A percentile compares a stretch with the other conserved stretches of the same genome.
phyloP scores from a whole-genome alignment of 2,329 filamentous ascomycete species.

The Arthrobotrys pseudoclavata region DNA sequence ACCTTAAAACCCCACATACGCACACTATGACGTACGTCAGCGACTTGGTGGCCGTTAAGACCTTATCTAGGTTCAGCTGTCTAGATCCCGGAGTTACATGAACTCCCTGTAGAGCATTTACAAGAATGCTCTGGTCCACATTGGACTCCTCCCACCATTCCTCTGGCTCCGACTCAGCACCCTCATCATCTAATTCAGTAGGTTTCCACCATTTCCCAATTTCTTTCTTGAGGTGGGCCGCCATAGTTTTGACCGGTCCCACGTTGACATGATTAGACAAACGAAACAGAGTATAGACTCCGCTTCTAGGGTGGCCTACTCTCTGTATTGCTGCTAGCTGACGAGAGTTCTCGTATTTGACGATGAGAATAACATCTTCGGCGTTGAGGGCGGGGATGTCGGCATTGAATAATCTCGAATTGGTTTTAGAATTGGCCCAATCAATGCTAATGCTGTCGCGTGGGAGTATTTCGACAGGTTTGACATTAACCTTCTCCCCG shows the following conservation, averaged over 20 bases:
- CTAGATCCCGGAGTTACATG: slow-evolving; percentile 22
- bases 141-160: slow-evolving; percentile 38
- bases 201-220: slow-evolving; percentile 20
- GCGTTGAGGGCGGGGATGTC: slow-evolving; percentile 12
- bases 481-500: slow-evolving; percentile 29
- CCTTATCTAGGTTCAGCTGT: slow-evolving; percentile 29
- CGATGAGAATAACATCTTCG: slow-evolving; percentile 20
- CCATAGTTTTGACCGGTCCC: slow-evolving; percentile 12
- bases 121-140: slow-evolving; percentile 28
- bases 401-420: slow-evolving; percentile 27
- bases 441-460: slow-evolving; percentile 18
- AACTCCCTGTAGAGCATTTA: slow-evolving; percentile 20
- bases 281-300: slow-evolving; percentile 30
- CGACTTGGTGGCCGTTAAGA: slow-evolving; percentile 35
- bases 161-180: slow-evolving; percentile 22
- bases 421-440: slow-evolving; percentile 29
- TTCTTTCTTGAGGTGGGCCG: slow-evolving; percentile 10
- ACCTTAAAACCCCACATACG: background rate
- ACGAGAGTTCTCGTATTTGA: slow-evolving; percentile 7
- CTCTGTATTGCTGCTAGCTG: slow-evolving; percentile 34
- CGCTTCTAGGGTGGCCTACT: slow-evolving; percentile 10
- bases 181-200: slow-evolving; percentile 5
- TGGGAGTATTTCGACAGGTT: slow-evolving; percentile 9
- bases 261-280: slow-evolving; percentile 24
- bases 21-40: slow-evolving; percentile 26